Evolutionary conservation across 2,329 filamentous ascomycete genomes (phyloP).

Genomic region (Neopestalotiopsis sp.): DNA sequence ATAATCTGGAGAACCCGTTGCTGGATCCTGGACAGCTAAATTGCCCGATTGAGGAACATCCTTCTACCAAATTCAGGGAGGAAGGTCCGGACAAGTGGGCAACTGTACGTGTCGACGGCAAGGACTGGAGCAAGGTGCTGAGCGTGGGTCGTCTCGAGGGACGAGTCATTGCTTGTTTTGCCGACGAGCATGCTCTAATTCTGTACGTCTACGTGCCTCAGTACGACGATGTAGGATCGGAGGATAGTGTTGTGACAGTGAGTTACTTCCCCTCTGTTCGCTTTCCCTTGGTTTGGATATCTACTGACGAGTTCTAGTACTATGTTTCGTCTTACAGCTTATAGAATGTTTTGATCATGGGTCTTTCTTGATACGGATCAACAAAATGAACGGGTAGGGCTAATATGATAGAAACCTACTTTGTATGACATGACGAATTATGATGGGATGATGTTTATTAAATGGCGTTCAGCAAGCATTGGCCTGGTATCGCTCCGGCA

Average conservation of each 20-base stretch:
- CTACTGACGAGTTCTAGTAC: slow-evolving; percentile 31
- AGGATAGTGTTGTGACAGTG: slow-evolving; percentile 80
- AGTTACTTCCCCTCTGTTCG: slow-evolving; percentile 34
- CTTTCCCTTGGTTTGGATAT: not conserved
- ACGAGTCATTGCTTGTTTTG: slow-evolving; percentile 90
- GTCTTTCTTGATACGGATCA: not conserved
- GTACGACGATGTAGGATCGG: slow-evolving; percentile 68
- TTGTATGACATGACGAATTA: not conserved
- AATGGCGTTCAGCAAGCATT: not conserved
- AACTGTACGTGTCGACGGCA: slow-evolving; percentile 87
- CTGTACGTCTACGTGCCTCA: slow-evolving; percentile 82
- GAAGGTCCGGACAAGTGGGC: slow-evolving; percentile 86
- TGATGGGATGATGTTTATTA: slow-evolving; percentile 3
- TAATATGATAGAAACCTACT: not conserved
- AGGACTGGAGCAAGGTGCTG: slow-evolving; percentile 93
- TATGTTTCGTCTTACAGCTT: slow-evolving; percentile 38
- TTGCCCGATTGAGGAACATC: slow-evolving; percentile 77
- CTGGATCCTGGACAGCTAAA: slow-evolving; percentile 79
- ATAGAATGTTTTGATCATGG: slow-evolving; percentile 10
- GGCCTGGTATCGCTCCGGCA: not conserved
- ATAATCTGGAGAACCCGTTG: slow-evolving; percentile 83
- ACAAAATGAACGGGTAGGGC: not conserved
- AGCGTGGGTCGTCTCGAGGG: slow-evolving; percentile 90
- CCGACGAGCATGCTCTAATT: slow-evolving; percentile 79
- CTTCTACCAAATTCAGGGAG: slow-evolving; percentile 78